Conservation (phyloP, 2,329 filamentous ascomycete species). For the Talaromyces funiculosus region DNA sequence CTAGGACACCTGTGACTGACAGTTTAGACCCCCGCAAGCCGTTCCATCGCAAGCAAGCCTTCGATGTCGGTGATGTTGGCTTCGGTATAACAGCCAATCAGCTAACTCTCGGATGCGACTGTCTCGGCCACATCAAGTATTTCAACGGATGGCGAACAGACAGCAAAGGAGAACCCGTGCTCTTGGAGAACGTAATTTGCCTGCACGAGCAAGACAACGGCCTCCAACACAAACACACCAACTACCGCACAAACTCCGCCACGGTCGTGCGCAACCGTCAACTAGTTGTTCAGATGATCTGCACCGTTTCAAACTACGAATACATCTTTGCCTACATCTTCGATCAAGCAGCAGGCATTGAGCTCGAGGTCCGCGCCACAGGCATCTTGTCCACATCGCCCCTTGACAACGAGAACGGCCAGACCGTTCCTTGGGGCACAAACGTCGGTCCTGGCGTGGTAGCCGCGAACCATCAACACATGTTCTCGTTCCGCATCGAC, state of each 20-base stretch:
- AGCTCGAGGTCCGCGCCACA: conserved; percentile 64
- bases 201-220: conserved; percentile 67
- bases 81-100: conserved; percentile 65
- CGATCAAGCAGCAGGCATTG: conserved; percentile 63
- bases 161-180: conserved; percentile 38
- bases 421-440: conserved; percentile 61
- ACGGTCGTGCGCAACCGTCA: conserved; percentile 60
- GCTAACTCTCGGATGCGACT: conserved; percentile 64
- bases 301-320: conserved; percentile 67
- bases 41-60: conserved; percentile 64
- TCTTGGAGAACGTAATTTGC: conserved; percentile 61
- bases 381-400: conserved; percentile 62
- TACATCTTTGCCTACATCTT: conserved; percentile 68
- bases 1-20: neutral
- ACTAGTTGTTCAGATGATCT: conserved; percentile 63
- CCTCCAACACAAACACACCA: conserved; percentile 67
- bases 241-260: conserved; percentile 61
- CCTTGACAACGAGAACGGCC: conserved; percentile 55
- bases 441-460: conserved; percentile 64
- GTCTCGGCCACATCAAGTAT: conserved; percentile 62
- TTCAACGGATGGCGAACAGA: conserved; percentile 56
- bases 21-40: conserved; percentile 56
- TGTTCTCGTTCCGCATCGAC: conserved; percentile 61
- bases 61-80: conserved; percentile 63
- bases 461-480: conserved; percentile 67